Evolutionary conservation across 2,329 filamentous ascomycete genomes (phyloP).

Genomic region (Botrytis sinoallii): DNA sequence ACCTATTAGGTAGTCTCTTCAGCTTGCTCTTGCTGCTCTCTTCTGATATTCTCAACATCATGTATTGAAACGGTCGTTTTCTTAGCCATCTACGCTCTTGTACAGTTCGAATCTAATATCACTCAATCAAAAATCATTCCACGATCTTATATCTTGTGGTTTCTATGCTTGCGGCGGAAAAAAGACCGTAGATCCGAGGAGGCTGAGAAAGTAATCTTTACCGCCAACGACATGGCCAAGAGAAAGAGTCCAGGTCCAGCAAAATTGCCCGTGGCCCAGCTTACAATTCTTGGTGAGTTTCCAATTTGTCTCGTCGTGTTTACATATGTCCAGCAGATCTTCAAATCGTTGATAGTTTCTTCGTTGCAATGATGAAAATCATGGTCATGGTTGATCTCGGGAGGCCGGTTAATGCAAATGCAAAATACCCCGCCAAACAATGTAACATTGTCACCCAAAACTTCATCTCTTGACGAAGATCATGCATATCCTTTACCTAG

Average conservation of each 20-base stretch:
- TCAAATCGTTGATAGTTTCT: constrained; percentile 19
- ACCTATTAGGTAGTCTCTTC: neutral
- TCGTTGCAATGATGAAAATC: constrained; percentile 2
- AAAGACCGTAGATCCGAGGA: neutral
- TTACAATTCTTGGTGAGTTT: constrained; percentile 69
- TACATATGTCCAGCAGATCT: constrained; percentile 11
- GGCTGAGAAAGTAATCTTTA: constrained; percentile 2
- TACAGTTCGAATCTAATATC: too few species aligned
- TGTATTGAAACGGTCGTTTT: neutral
- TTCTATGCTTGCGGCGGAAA: neutral
- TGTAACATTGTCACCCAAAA: neutral
- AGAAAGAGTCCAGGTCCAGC: constrained; percentile 41
- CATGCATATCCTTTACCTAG: neutral
- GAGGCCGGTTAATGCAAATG: neutral
- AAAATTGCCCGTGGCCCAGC: constrained; percentile 71
- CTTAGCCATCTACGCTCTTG: neutral
- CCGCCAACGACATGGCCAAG: constrained; percentile 24
- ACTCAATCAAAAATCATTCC: neutral
- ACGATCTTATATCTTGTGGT: neutral
- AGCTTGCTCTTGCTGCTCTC: neutral
- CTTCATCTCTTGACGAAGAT: neutral
- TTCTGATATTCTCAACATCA: neutral
- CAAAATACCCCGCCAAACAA: neutral
- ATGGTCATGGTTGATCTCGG: neutral
- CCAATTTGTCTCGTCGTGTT: neutral